Evolutionary conservation across 805 yeast species (phyloP), one percentile per base, ranked within the genome.

Genomic region (Candida coquimbonensis): DNA sequence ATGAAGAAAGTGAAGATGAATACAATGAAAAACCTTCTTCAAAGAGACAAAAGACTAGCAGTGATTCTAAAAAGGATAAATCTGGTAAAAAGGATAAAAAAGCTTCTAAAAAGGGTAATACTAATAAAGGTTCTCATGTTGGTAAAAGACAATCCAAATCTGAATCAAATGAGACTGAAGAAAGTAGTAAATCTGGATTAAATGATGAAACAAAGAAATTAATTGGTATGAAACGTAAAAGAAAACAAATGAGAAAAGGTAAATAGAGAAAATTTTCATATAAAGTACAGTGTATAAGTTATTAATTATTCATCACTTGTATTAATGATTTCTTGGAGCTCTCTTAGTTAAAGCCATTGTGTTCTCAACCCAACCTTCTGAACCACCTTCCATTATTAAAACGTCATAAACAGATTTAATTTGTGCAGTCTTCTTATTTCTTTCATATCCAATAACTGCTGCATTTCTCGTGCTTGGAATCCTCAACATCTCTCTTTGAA

Each of bases 391-490:
- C 55, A 77, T 68, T 6, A 77, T 74, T 17, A 91, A 58, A 1
- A 87, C 71, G 42, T 85, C 87, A 52, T 76, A 73, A 1, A 83
- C 48, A 64, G 69, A 54, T 64, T 57, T 61, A 3, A 64, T 47
- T 39, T 45, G 38, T 1, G 48, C 34, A 9, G 49, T 68, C 11
- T 63, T 53, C 11, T 55, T 46, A 3, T 61, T 62, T 39, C 69
- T 74, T 34, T 70, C 64, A 43, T 76, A 72, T 0, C 95, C 96
- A 41, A 91, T 80, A 14, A 91, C 68, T 0, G 97, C 97, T 1
- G 95, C 88, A 59, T 91, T 91, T 62, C 97, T 70, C 0, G 98
- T 91, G 47, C 96, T 87, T 31, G 98, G 98, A 24, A 91, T 91
- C 47, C 98, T 73, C 39, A 91, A 66, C 84, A 85, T 83, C 61